Percentiles rank a stretch among this genome's conserved stretches.
Evolutionary conservation across 768 basidiomycete genomes (phyloP).

Genomic region (Atractiella rhizophila): DNA sequence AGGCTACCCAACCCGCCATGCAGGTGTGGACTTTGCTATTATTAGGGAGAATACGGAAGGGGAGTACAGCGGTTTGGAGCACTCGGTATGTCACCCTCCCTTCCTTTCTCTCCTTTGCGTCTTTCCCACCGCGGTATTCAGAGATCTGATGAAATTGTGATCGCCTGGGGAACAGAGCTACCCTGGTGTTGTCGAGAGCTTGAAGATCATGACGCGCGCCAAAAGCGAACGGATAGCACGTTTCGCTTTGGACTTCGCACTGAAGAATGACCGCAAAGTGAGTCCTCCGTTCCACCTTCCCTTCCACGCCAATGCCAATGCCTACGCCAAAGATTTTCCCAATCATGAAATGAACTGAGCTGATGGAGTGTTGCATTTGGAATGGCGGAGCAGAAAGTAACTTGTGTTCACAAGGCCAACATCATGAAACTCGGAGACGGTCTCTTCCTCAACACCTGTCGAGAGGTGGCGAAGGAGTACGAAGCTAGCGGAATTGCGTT

Average conservation of each 20-base stretch:
- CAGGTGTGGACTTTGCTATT: constrained; percentile 92
- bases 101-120: background rate
- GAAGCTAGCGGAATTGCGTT: constrained; percentile 66
- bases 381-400: constrained; percentile 50
- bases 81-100: constrained; percentile 31
- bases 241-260: constrained; percentile 94
- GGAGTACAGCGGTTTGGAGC: constrained; percentile 95
- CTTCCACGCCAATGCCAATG: constrained; percentile 1
- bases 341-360: background rate
- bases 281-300: constrained; percentile 5
- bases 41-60: constrained; percentile 99
- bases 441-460: constrained; percentile 95
- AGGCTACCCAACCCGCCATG: constrained; percentile 82
- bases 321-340: background rate
- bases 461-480: constrained; percentile 87
- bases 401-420: constrained; percentile 98
- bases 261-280: constrained; percentile 95
- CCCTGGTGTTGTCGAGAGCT: constrained; percentile 90
- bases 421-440: constrained; percentile 99
- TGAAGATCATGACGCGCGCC: constrained; percentile 85
- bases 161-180: constrained; percentile 32
- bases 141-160: background rate
- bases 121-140: background rate
- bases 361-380: too few relatives aligned
- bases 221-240: constrained; percentile 91